phyloP scores from a whole-genome alignment of 2,329 filamentous ascomycete genomes.

The Fusarium liriodendri region DNA sequence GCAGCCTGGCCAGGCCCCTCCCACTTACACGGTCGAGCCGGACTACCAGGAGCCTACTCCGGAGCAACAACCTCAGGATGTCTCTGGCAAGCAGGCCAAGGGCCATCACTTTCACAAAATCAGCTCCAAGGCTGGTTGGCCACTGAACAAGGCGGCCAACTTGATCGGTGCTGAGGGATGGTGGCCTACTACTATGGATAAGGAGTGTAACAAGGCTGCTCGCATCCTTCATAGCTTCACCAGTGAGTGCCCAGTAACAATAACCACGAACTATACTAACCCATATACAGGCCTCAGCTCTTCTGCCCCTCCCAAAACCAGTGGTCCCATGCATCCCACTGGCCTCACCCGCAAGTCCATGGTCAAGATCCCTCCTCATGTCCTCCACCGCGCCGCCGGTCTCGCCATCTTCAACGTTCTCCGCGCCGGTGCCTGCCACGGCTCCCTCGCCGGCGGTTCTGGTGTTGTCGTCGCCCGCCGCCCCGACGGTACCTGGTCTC shows the following conservation, averaged over 20 bases:
- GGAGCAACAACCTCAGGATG: conserved; percentile 8
- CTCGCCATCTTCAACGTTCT: conserved; percentile 73
- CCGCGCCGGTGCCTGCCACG: conserved; percentile 66
- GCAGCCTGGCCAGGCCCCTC: conserved; percentile 35
- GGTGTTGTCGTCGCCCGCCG: conserved; percentile 69
- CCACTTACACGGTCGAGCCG: conserved; percentile 29
- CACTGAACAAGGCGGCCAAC: conserved; percentile 76
- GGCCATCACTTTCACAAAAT: conserved; percentile 73
- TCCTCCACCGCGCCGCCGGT: conserved; percentile 67
- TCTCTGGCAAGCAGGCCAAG: conserved; percentile 47
- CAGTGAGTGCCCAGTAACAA: conserved; percentile 51
- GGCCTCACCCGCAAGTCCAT: conserved; percentile 48
- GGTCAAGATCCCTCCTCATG: conserved; percentile 54
- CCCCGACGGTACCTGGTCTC: conserved; percentile 73
- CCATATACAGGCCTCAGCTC: conserved; percentile 34
- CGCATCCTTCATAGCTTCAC: conserved; percentile 80
- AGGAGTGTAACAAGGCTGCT: conserved; percentile 81
- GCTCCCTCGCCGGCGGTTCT: conserved; percentile 69
- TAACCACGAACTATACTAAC: conserved; percentile 2
- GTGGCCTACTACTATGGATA: conserved; percentile 79
- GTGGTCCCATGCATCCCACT: conserved; percentile 46
- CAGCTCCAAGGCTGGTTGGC: conserved; percentile 73
- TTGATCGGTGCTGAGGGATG: conserved; percentile 78
- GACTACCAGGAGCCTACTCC: conserved; percentile 12
- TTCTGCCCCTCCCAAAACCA: conserved; percentile 29